Evolutionary conservation across 2,329 filamentous ascomycete species (phyloP).

Genomic region (Saccharata proteae): DNA sequence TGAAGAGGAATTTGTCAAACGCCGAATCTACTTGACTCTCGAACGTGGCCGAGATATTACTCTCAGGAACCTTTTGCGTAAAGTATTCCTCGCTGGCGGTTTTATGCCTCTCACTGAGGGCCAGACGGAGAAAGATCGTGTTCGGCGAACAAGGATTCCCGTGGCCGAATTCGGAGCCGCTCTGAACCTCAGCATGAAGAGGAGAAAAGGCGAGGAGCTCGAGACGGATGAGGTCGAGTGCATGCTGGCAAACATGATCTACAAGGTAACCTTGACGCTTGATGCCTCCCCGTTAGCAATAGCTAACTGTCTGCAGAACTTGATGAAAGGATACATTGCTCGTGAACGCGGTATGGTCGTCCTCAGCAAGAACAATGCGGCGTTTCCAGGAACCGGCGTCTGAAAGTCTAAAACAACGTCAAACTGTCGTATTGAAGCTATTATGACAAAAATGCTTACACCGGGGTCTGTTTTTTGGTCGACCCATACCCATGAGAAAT

Average conservation of each 20-base stretch:
- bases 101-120: slow-evolving; percentile 63
- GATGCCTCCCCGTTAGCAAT: neutral
- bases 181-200: slow-evolving; percentile 57
- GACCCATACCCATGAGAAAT: too few relatives aligned
- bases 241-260: slow-evolving; percentile 89
- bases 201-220: slow-evolving; percentile 43
- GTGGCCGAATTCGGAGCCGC: slow-evolving; percentile 77
- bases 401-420: too few relatives aligned
- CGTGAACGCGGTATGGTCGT: slow-evolving; percentile 84
- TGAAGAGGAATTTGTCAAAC: slow-evolving; percentile 87
- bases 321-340: slow-evolving; percentile 98
- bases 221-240: slow-evolving; percentile 95
- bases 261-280: slow-evolving; percentile 57
- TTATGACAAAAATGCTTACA: too few relatives aligned
- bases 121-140: slow-evolving; percentile 47
- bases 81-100: slow-evolving; percentile 77
- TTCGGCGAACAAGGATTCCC: slow-evolving; percentile 62
- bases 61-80: slow-evolving; percentile 79
- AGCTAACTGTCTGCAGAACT: slow-evolving; percentile 44
- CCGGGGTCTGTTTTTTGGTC: too few relatives aligned
- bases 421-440: too few relatives aligned
- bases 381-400: slow-evolving; percentile 81
- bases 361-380: slow-evolving; percentile 70
- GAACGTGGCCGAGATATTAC: slow-evolving; percentile 88
- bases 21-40: slow-evolving; percentile 86